phyloP scores from a whole-genome alignment of 2,329 filamentous ascomycete genomes.

The Arthrobotrys musiformis region DNA sequence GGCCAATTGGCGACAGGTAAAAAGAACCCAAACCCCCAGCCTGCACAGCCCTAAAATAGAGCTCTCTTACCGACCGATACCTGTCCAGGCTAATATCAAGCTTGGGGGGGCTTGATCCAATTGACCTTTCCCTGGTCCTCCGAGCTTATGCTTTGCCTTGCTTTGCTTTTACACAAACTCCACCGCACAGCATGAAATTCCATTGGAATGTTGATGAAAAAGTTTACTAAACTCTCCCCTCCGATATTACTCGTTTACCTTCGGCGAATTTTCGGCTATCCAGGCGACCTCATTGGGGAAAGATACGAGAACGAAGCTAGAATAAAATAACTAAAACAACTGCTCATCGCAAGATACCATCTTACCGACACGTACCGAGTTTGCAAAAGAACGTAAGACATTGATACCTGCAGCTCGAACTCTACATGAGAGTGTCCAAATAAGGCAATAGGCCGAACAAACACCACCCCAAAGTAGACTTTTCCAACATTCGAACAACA shows the following conservation, averaged over 20 bases:
- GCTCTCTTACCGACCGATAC: constrained; percentile 49
- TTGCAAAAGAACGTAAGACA: too few relatives aligned
- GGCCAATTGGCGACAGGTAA: constrained; percentile 48
- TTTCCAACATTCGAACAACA: constrained; percentile 53
- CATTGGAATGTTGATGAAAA: background rate
- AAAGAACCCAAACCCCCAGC: background rate
- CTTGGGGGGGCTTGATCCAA: constrained; percentile 13
- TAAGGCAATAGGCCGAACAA: background rate
- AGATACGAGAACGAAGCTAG: constrained; percentile 34
- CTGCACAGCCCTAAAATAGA: constrained; percentile 53
- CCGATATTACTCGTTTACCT: background rate
- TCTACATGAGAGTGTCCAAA: background rate
- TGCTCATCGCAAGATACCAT: background rate
- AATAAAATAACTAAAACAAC: background rate
- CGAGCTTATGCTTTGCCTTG: background rate
- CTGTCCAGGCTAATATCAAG: constrained; percentile 50
- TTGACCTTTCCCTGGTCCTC: constrained; percentile 15
- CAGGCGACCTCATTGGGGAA: constrained; percentile 28
- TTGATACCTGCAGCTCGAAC: background rate
- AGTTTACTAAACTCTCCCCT: background rate
- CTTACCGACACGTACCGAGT: background rate
- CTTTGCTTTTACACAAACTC: too few relatives aligned
- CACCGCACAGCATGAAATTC: background rate
- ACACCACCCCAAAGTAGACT: background rate
- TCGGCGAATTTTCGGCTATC: constrained; percentile 28